Base-by-base conservation (phyloP, 305 asterid species). In the Fraxinus greggii region DNA sequence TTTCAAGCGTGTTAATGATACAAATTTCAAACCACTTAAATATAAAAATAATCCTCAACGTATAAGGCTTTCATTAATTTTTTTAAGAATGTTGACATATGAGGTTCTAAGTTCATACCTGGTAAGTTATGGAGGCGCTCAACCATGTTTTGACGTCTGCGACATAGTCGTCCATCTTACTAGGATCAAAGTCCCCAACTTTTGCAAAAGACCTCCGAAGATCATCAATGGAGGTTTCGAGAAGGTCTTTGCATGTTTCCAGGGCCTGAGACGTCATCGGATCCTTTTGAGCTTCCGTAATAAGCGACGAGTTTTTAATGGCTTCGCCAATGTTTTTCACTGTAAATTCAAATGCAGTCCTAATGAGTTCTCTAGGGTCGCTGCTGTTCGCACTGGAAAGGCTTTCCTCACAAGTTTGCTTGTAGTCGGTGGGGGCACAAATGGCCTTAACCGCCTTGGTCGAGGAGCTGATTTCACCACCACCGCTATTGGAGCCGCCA, bases 81-180 rank as follows among this genome's bases (percentile, higher is more conserved):
- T 38, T 56, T n/a, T 21, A 6, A 61, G 4, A 23, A 8, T 3
- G 5, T 24, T 63, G 15, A 63, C 31, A 3, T 2, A 26, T 0
- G 36, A 67, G 5, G 1, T 2, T 67, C 0, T 2, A 63, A 9
- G 12, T 63, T 24, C n/a, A 8, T 28, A 67, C 74, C 74, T 28
- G 97, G 83, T 90, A 86, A 0, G 92, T 88, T 8, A 90, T 83
- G 15, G 94, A 89, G 13, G 91, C 99, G 33, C 99, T 96, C 10
- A 96, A 88, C 99, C 99, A 96, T 1, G 93, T 90, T 83, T 88
- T 92, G 40, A 96, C 80, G 77, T 96, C 98, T 2, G 88, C 93
- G 0, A 90, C 33, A 42, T 90, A 90, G 1, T 89, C 90, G 0
- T 89, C 85, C 15, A 94, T 26, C 75, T 90, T 82, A 32, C 54